Evolutionary conservation across 495 filamentous ascomycete genomes (phyloP).

Genomic region (Talaromyces nanjingensis): DNA sequence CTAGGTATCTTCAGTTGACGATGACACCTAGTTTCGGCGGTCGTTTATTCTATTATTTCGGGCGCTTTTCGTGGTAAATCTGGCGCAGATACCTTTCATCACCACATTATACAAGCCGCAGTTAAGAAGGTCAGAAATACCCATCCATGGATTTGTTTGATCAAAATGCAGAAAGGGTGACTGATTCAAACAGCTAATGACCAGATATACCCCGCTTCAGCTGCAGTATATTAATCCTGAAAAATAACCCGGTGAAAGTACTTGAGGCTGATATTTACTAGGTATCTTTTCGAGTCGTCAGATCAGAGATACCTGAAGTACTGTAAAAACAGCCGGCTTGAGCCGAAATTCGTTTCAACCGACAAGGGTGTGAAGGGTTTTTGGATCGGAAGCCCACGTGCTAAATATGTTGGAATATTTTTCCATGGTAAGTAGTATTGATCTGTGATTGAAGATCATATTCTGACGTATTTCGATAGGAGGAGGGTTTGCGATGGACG

Average conservation of each 20-base stretch:
- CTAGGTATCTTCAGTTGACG: background rate
- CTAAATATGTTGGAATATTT: conserved; percentile 50
- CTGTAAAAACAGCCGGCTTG: background rate
- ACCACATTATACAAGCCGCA: conserved; percentile 8
- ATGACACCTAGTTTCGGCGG: conserved; percentile 4
- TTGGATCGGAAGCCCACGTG: conserved; percentile 52
- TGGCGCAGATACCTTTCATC: conserved; percentile 8
- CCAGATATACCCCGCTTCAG: conserved; percentile 8
- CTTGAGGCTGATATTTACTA: conserved; percentile 7
- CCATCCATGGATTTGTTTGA: too few relatives aligned
- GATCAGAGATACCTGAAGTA: conserved; percentile 9
- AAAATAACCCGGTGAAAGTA: conserved; percentile 6
- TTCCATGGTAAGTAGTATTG: conserved; percentile 44
- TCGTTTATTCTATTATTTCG: conserved; percentile 7
- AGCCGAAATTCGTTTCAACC: conserved; percentile 8
- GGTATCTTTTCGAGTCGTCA: conserved; percentile 8
- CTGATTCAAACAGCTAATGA: conserved; percentile 7
- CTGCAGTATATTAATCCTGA: conserved; percentile 3
- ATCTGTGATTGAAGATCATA: conserved; percentile 2
- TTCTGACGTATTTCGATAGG: conserved; percentile 8
- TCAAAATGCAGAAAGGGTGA: background rate
- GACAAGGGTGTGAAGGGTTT: conserved; percentile 40
- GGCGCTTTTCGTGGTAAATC: conserved; percentile 7
- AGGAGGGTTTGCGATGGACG: conserved; percentile 8
- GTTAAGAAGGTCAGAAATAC: conserved; percentile 7